A percentile compares a stretch with the other conserved stretches of the same genome.
These are phyloP conservation scores for Silene conica DNA, from an alignment of 148 eudicot species.

Conservation along the genomic window DNA sequence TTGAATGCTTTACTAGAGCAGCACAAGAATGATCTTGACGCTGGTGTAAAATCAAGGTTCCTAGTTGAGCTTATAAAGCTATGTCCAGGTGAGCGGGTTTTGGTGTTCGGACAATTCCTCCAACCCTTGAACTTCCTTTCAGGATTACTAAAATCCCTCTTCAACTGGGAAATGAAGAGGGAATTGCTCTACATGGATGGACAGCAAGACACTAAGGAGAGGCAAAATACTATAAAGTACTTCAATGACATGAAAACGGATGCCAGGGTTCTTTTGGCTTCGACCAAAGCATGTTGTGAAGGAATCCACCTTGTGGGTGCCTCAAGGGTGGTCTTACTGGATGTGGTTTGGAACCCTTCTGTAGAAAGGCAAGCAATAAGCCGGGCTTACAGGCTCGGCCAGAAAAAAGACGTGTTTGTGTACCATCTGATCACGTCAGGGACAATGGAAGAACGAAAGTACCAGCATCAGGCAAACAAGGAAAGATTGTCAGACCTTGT, in stretches of 20 bases:
- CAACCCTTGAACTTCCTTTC: slow-evolving; percentile 37
- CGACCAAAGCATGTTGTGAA: slow-evolving; percentile 65
- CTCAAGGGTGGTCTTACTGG: slow-evolving; percentile 69
- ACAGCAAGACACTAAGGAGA: slow-evolving; percentile 26
- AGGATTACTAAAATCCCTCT: slow-evolving; percentile 30
- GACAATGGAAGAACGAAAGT: slow-evolving; percentile 49
- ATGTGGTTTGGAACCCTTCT: slow-evolving; percentile 79
- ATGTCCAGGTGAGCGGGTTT: slow-evolving; percentile 52
- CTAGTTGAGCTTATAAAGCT: slow-evolving; percentile 47
- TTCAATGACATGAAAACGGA: slow-evolving; percentile 59
- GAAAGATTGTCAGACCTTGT: slow-evolving; percentile 51
- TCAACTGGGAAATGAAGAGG: slow-evolving; percentile 49
- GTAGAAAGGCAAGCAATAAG: slow-evolving; percentile 81
- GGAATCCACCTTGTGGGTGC: slow-evolving; percentile 82
- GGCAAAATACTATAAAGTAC: slow-evolving; percentile 35
- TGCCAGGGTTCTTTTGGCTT: slow-evolving; percentile 60
- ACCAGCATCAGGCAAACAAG: slow-evolving; percentile 43
- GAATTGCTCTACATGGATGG: slow-evolving; percentile 59
- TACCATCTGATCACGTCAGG: slow-evolving; percentile 57
- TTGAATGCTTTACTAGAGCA: slow-evolving; percentile 14
- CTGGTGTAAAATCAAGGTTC: slow-evolving; percentile 59
- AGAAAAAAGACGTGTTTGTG: slow-evolving; percentile 48
- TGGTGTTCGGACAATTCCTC: slow-evolving; percentile 66
- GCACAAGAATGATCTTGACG: slow-evolving; percentile 27
- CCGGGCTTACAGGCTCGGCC: slow-evolving; percentile 78